These are phyloP conservation scores for Didymosphaeria variabile DNA, from an alignment of 2,329 filamentous ascomycete genomes.

Conservation along the genomic window DNA sequence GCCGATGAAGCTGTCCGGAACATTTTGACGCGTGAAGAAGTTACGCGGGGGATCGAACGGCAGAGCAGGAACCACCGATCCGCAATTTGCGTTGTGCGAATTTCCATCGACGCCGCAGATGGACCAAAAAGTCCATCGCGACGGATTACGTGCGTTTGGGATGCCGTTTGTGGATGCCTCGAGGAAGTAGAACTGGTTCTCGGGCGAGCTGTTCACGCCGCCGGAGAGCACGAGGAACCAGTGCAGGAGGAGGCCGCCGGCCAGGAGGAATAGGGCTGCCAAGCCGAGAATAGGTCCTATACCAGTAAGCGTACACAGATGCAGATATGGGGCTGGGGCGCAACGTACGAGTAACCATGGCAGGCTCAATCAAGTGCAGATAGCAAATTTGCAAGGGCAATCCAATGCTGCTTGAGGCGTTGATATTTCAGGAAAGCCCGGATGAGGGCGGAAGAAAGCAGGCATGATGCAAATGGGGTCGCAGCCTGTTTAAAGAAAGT, in stretches of 20 bases:
- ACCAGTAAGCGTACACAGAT: neutral
- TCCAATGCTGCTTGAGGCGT: neutral
- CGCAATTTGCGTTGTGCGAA: constrained; percentile 68
- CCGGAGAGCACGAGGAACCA: constrained; percentile 73
- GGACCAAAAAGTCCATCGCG: constrained; percentile 93
- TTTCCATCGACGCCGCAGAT: constrained; percentile 70
- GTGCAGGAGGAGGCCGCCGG: constrained; percentile 69
- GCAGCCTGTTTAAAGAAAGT: constrained; percentile 17
- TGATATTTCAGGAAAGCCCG: neutral
- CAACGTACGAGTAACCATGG: constrained; percentile 34
- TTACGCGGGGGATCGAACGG: constrained; percentile 72
- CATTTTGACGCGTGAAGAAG: constrained; percentile 64
- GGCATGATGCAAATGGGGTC: neutral
- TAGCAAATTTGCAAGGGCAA: neutral
- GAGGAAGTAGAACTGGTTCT: constrained; percentile 86
- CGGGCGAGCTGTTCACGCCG: constrained; percentile 61
- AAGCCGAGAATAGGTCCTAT: constrained; percentile 65
- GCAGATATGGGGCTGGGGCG: constrained; percentile 2
- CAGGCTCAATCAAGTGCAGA: neutral
- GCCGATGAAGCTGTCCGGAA: constrained; percentile 63
- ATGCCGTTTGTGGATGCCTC: constrained; percentile 77
- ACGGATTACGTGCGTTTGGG: constrained; percentile 62
- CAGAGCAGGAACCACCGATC: constrained; percentile 66
- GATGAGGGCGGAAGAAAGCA: constrained; percentile 11
- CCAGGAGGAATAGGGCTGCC: constrained; percentile 68